phyloP scores from a whole-genome alignment of 345 rosid genomes.

The Sisymbrium irio region DNA sequence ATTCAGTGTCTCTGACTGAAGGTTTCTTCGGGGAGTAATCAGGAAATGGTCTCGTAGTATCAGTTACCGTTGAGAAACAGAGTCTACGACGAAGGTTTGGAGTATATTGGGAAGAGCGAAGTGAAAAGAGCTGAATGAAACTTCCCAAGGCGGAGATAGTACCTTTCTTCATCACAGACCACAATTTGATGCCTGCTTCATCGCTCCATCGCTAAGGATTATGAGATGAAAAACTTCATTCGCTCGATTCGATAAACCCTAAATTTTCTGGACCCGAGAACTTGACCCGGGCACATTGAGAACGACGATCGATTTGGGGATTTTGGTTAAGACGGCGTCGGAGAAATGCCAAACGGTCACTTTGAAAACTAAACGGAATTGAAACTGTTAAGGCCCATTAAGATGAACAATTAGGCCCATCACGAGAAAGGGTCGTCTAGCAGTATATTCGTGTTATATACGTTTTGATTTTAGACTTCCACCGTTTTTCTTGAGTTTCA shows the following conservation, averaged over 20 bases:
- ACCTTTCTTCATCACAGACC: constrained; percentile 50
- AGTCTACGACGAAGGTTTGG: constrained; percentile 33
- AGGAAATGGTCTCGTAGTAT: constrained; percentile 69
- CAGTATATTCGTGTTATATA: no score
- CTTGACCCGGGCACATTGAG: no score
- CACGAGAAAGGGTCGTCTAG: no score
- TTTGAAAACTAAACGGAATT: neutral
- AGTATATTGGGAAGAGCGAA: no score
- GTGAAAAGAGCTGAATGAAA: constrained; percentile 33
- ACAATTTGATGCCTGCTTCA: constrained; percentile 2
- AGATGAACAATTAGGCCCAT: neutral
- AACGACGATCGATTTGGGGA: constrained; percentile 2
- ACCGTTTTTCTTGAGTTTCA: no score
- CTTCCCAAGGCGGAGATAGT: constrained; percentile 35
- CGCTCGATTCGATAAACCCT: constrained; percentile 21
- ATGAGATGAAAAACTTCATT: neutral
- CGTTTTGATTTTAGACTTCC: no score
- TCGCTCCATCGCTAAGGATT: neutral
- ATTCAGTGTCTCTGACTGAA: constrained; percentile 64
- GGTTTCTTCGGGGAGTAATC: constrained; percentile 84
- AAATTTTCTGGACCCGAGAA: neutral
- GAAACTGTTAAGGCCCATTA: constrained; percentile 3
- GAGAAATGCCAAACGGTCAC: constrained; percentile 4
- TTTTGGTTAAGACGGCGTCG: constrained; percentile 1
- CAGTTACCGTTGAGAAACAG: constrained; percentile 34